Percentiles rank a stretch among this genome's conserved stretches.
Conservation (phyloP, 805 yeast genomes). For the Ogataea kodamae region DNA sequence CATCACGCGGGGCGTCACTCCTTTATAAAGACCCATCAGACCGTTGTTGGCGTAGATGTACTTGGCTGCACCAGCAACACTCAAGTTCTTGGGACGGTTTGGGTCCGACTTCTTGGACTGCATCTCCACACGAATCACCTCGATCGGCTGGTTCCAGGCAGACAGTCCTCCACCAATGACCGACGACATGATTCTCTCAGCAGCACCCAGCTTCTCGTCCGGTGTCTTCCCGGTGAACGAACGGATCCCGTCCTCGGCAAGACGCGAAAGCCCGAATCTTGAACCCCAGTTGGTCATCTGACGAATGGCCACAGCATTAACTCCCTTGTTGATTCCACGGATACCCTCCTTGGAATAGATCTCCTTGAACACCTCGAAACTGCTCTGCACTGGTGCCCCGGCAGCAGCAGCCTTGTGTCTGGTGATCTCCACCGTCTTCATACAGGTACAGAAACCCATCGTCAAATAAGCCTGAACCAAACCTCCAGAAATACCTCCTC, state of each 20-base stretch:
- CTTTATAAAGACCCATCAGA: slow-evolving; percentile 86
- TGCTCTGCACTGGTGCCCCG: slow-evolving; percentile 69
- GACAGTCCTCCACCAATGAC: slow-evolving; percentile 95
- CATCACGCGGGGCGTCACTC: slow-evolving; percentile 96
- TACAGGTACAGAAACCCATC: slow-evolving; percentile 98
- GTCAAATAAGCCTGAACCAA: slow-evolving; percentile 94
- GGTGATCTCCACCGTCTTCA: slow-evolving; percentile 98
- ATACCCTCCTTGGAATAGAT: slow-evolving; percentile 86
- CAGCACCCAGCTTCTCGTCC: slow-evolving; percentile 61
- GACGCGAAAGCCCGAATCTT: slow-evolving; percentile 86
- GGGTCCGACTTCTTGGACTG: slow-evolving; percentile 94
- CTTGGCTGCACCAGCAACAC: slow-evolving; percentile 69
- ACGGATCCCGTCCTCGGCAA: slow-evolving; percentile 84
- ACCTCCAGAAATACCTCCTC: slow-evolving; percentile 96
- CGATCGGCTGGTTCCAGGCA: slow-evolving; percentile 99
- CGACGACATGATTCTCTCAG: slow-evolving; percentile 80
- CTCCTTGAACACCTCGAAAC: slow-evolving; percentile 82
- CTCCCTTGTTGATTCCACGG: slow-evolving; percentile 94
- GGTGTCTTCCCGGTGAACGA: slow-evolving; percentile 50
- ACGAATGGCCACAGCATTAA: slow-evolving; percentile 97
- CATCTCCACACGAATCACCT: slow-evolving; percentile 97
- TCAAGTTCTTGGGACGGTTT: slow-evolving; percentile 88
- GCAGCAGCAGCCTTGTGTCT: slow-evolving; percentile 68
- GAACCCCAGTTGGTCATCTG: slow-evolving; percentile 99
- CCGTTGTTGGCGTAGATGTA: slow-evolving; percentile 85